Evolutionary conservation across 179 eudicot species (phyloP).

Genomic region (Patellifolia procumbens): DNA sequence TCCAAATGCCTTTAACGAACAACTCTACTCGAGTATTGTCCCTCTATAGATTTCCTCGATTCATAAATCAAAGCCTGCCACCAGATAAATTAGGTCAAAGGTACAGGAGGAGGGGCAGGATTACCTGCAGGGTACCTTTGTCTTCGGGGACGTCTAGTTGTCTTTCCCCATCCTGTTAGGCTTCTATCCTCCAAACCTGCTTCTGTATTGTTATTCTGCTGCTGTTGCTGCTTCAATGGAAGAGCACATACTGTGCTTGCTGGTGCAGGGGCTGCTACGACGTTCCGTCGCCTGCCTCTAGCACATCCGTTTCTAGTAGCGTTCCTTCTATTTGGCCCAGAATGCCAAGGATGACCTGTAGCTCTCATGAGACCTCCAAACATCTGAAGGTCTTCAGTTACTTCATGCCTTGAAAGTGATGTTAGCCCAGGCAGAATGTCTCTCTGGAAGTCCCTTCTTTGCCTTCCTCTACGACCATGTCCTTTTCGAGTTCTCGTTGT

Average conservation of each 20-base stretch:
- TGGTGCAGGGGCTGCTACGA: constrained; percentile 27
- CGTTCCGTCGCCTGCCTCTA: constrained; percentile 57
- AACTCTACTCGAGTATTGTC: constrained; percentile 26
- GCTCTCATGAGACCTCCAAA: constrained; percentile 90
- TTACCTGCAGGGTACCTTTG: constrained; percentile 80
- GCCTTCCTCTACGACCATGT: constrained; percentile 73
- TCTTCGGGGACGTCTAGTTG: constrained; percentile 82
- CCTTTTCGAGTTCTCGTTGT: constrained; percentile 55
- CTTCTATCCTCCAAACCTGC: constrained; percentile 64
- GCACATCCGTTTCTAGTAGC: constrained; percentile 55
- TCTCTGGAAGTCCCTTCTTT: constrained; percentile 76
- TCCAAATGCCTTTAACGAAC: constrained; percentile 31
- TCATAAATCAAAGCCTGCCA: constrained; percentile 21
- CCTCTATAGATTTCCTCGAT: constrained; percentile 28
- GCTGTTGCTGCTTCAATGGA: constrained; percentile 44
- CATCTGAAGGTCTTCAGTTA: constrained; percentile 86
- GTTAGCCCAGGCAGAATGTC: constrained; percentile 89
- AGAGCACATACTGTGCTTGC: neutral
- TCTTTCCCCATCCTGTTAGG: constrained; percentile 91
- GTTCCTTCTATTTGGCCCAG: constrained; percentile 59
- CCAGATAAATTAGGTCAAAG: constrained; percentile 29
- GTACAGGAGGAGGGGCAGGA: constrained; percentile 42
- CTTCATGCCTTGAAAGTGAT: constrained; percentile 83
- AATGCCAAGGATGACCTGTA: constrained; percentile 70
- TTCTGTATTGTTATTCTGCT: constrained; percentile 37